Evolutionary conservation across 2,329 filamentous ascomycete genomes (phyloP).

Genomic region (Ascochyta rabiei): DNA sequence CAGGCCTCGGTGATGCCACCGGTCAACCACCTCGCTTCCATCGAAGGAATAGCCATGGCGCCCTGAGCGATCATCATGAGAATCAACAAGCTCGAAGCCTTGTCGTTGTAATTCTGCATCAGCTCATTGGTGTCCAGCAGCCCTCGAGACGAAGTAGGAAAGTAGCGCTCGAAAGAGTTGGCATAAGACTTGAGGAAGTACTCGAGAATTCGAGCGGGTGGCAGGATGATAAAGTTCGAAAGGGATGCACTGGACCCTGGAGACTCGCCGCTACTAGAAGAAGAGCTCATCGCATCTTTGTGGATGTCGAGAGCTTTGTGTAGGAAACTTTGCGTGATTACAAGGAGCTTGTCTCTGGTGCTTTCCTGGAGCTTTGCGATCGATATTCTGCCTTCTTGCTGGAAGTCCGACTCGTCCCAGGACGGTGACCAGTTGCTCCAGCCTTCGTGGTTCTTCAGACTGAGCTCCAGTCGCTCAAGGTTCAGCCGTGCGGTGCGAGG

Average conservation of each 20-base stretch:
- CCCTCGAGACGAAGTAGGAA: slow-evolving; percentile 65
- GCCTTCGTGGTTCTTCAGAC: slow-evolving; percentile 57
- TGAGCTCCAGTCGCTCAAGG: slow-evolving; percentile 58
- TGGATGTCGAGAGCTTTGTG: slow-evolving; percentile 74
- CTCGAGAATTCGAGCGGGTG: slow-evolving; percentile 69
- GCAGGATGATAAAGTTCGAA: slow-evolving; percentile 69
- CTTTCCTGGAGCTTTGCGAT: slow-evolving; percentile 59
- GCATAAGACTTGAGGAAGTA: slow-evolving; percentile 71
- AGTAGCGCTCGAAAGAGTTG: slow-evolving; percentile 70
- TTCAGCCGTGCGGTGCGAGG: slow-evolving; percentile 59
- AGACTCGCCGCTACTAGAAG: slow-evolving; percentile 52
- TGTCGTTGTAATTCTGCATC: slow-evolving; percentile 66
- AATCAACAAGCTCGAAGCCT: slow-evolving; percentile 68
- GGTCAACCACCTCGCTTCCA: slow-evolving; percentile 69
- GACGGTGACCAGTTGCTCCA: slow-evolving; percentile 60
- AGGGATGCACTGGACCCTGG: slow-evolving; percentile 54
- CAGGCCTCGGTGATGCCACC: slow-evolving; percentile 73
- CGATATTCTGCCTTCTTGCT: slow-evolving; percentile 53
- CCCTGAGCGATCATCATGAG: slow-evolving; percentile 76
- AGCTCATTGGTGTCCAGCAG: slow-evolving; percentile 70
- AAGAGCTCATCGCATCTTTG: slow-evolving; percentile 55
- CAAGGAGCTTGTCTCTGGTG: slow-evolving; percentile 72
- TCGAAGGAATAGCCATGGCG: slow-evolving; percentile 68
- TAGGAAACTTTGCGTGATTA: slow-evolving; percentile 72
- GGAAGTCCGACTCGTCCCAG: slow-evolving; percentile 56